A percentile compares a stretch with the other conserved stretches of the same genome.
phyloP scores from a whole-genome alignment of 2,329 filamentous ascomycete genomes.

The Fusarium newnesense region DNA sequence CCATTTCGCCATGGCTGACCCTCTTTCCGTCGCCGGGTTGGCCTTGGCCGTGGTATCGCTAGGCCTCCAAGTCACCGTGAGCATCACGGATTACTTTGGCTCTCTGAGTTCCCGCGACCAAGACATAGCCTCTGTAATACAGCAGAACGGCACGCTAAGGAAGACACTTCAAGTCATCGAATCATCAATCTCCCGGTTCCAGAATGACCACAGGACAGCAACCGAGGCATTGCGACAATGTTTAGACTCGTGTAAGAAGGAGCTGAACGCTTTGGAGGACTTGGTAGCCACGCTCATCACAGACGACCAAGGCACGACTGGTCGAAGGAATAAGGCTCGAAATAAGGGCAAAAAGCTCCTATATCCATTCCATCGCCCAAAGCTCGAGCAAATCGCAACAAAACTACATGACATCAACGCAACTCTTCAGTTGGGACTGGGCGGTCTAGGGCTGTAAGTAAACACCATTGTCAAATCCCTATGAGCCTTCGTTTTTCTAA shows the following conservation, averaged over 20 bases:
- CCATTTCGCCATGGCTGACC: background rate
- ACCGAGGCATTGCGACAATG: background rate
- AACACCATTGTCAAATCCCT: fast-evolving
- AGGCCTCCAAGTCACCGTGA: background rate
- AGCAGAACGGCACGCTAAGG: background rate
- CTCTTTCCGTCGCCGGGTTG: too few species aligned
- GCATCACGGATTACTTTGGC: background rate
- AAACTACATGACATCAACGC: background rate
- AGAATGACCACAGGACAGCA: background rate
- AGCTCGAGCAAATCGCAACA: background rate
- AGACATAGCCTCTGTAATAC: background rate
- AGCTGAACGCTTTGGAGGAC: background rate
- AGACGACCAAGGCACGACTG: background rate
- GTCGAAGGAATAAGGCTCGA: background rate
- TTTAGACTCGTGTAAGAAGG: background rate
- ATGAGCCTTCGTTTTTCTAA: background rate
- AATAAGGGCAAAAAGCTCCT: background rate
- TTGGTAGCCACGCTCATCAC: background rate
- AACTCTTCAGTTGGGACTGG: background rate
- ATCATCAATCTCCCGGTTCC: background rate
- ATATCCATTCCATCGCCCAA: background rate
- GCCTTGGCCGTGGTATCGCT: too few species aligned
- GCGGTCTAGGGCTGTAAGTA: background rate
- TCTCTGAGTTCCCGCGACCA: background rate
- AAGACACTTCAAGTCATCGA: background rate